phyloP scores from a whole-genome alignment of 371 early-diverging fungal species.

The Syncephalastrum sp. region DNA sequence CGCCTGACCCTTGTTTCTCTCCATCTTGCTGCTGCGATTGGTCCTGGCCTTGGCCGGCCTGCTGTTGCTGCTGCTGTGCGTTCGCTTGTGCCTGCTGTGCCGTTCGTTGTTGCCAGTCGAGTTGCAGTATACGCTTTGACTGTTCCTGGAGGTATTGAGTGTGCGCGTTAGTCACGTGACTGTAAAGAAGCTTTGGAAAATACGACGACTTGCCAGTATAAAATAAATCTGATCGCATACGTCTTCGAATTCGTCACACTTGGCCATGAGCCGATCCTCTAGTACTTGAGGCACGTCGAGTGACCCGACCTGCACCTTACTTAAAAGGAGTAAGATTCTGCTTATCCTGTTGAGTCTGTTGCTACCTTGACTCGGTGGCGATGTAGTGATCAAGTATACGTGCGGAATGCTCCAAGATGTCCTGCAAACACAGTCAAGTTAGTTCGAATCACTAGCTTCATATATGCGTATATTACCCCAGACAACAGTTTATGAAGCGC shows the following conservation, averaged over 20 bases:
- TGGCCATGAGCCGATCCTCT: constrained; percentile 29
- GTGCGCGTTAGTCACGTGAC: background rate
- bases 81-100: constrained; percentile 19
- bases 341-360: background rate
- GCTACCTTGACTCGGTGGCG: constrained; percentile 29
- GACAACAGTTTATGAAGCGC: too few species aligned
- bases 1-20: constrained; percentile 3
- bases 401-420: constrained; percentile 43
- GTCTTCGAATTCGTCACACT: constrained; percentile 46
- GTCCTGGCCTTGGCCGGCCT: background rate
- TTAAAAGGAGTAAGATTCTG: constrained; percentile 4
- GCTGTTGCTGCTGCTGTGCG: constrained; percentile 23
- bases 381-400: constrained; percentile 42
- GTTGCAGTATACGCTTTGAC: constrained; percentile 39
- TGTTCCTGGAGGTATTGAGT: constrained; percentile 25
- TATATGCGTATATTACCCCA: too few species aligned
- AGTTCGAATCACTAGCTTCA: too few species aligned
- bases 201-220: constrained; percentile 24
- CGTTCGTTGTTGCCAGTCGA: constrained; percentile 36
- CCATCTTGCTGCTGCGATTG: constrained; percentile 5
- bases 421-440: constrained; percentile 19
- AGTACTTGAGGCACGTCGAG: constrained; percentile 23
- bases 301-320: constrained; percentile 20
- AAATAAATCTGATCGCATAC: constrained; percentile 50
- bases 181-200: too few species aligned